phyloP scores from a whole-genome alignment of 2,329 filamentous ascomycete genomes.

The Penicillium sp. region DNA sequence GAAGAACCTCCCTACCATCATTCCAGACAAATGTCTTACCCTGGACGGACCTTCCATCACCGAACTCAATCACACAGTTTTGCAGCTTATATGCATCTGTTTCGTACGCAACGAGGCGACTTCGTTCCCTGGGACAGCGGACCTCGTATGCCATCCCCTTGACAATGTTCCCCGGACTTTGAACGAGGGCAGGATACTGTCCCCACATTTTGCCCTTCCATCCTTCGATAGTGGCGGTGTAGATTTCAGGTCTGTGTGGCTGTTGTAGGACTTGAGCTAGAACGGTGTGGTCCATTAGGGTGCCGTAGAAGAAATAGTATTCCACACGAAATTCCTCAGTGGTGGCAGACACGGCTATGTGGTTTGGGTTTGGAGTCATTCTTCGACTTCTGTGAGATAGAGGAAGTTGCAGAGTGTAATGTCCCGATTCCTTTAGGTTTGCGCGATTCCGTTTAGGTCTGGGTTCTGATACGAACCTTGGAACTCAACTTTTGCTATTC shows the following conservation, averaged over 20 bases:
- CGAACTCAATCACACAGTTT: background rate
- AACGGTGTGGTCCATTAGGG: background rate
- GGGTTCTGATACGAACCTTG: too few relatives aligned
- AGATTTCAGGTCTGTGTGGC: background rate
- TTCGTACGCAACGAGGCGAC: background rate
- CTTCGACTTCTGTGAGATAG: background rate
- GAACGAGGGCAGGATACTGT: background rate
- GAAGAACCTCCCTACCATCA: background rate
- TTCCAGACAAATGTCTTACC: constrained; percentile 1
- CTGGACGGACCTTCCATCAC: background rate
- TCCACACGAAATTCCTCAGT: background rate
- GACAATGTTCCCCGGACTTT: background rate
- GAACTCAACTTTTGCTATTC: too few relatives aligned
- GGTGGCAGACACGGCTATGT: background rate
- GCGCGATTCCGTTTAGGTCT: too few relatives aligned
- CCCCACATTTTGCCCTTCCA: background rate
- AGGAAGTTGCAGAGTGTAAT: background rate
- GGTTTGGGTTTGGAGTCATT: background rate
- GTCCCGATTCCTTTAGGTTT: too few relatives aligned
- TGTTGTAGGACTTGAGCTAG: background rate
- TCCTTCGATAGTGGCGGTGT: background rate
- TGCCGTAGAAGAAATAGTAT: background rate
- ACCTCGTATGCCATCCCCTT: background rate
- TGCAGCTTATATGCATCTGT: background rate
- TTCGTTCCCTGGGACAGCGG: background rate